These are phyloP conservation scores for Tolypocladium guangdongense DNA, from an alignment of 2,329 filamentous ascomycete species.

Conservation along the genomic window DNA sequence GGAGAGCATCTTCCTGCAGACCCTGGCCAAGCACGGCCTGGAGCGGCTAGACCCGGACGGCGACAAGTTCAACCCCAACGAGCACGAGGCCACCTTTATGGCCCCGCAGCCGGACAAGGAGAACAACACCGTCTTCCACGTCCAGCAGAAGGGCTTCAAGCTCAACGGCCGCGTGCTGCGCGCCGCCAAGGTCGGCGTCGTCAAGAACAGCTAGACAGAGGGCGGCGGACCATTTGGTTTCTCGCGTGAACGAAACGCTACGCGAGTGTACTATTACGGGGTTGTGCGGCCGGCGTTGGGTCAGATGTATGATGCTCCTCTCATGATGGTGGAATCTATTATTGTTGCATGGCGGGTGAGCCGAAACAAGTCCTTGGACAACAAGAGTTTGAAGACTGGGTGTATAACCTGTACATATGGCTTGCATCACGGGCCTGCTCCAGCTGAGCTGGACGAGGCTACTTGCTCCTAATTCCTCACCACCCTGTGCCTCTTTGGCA, in stretches of 20 bases:
- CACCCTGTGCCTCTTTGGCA: not conserved
- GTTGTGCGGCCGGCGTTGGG: slow-evolving; percentile 22
- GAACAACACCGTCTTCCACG: slow-evolving; percentile 80
- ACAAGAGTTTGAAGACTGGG: slow-evolving; percentile 5
- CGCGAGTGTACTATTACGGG: slow-evolving; percentile 2
- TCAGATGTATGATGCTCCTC: slow-evolving; percentile 34
- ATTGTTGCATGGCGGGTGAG: slow-evolving; percentile 15
- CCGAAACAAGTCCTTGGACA: slow-evolving; percentile 6
- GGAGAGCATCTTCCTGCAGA: slow-evolving; percentile 74
- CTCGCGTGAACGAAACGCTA: not conserved
- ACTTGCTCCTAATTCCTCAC: not conserved
- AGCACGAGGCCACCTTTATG: slow-evolving; percentile 96
- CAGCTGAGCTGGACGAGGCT: slow-evolving; percentile 2
- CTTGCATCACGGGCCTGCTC: not conserved
- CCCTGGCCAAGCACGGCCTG: slow-evolving; percentile 87
- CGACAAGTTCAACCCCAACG: slow-evolving; percentile 91
- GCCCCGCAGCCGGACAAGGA: slow-evolving; percentile 78
- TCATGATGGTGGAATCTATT: slow-evolving; percentile 24
- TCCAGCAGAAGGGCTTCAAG: slow-evolving; percentile 91
- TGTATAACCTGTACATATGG: slow-evolving; percentile 7
- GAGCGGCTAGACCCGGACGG: slow-evolving; percentile 75
- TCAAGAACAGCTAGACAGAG: slow-evolving; percentile 57
- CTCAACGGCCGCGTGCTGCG: slow-evolving; percentile 84
- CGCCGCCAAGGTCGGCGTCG: slow-evolving; percentile 91
- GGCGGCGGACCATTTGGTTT: not conserved